Conservation (phyloP, 805 yeast species). For the Isabelozyma gotoi region DNA sequence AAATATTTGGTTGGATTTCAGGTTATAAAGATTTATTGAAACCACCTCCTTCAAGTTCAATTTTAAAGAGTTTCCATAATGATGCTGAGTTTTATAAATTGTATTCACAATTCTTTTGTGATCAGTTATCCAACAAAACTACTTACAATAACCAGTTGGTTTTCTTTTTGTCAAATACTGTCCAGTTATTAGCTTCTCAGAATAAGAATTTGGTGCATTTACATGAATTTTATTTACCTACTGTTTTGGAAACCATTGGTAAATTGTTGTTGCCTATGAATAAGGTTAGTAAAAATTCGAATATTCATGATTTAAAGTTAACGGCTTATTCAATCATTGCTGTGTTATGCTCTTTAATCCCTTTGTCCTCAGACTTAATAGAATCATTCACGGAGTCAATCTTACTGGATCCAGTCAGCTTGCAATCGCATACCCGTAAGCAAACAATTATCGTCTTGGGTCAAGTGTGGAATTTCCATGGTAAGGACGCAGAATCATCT, state of each 20-base stretch:
- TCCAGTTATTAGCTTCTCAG: slow-evolving; percentile 66
- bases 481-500: slow-evolving; percentile 3
- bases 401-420: slow-evolving; percentile 21
- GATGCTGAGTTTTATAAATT: slow-evolving; percentile 68
- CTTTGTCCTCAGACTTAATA: slow-evolving; percentile 42
- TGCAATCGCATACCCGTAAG: slow-evolving; percentile 18
- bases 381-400: slow-evolving; percentile 34
- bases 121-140: slow-evolving; percentile 51
- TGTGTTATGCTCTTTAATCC: slow-evolving; percentile 72
- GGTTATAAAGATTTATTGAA: slow-evolving; percentile 65
- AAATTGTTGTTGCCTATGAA: slow-evolving; percentile 46
- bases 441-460: slow-evolving; percentile 41
- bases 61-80: slow-evolving; percentile 66
- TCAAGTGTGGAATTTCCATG: slow-evolving; percentile 34
- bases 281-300: slow-evolving; percentile 13
- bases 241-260: slow-evolving; percentile 58
- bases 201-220: slow-evolving; percentile 46
- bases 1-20: slow-evolving; percentile 68
- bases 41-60: slow-evolving; percentile 64
- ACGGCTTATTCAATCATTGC: slow-evolving; percentile 82
- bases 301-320: slow-evolving; percentile 60
- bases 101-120: slow-evolving; percentile 56
- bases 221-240: slow-evolving; percentile 50
- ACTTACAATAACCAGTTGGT: slow-evolving; percentile 71
- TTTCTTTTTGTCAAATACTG: slow-evolving; percentile 72